Evolutionary conservation across 305 asterid species (phyloP).

Genomic region (Fraxinus dipetala): DNA sequence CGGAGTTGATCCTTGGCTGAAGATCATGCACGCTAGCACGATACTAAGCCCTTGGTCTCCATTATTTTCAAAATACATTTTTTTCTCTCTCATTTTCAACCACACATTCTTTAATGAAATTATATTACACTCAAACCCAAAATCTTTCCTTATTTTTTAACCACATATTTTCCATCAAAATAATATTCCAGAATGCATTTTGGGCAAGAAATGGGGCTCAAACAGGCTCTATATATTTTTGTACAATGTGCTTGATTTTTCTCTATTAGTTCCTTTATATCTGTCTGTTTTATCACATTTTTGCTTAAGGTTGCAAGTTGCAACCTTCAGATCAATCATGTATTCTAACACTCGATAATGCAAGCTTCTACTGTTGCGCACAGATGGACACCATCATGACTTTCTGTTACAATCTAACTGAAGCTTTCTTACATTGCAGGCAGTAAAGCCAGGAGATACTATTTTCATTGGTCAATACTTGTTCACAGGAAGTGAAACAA

Average conservation of each 20-base stretch:
- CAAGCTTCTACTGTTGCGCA: neutral
- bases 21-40: neutral
- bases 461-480: constrained; percentile 86
- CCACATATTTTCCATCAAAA: too few relatives aligned
- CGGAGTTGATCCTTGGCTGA: neutral
- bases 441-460: constrained; percentile 69
- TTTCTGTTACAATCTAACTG: neutral
- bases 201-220: too few relatives aligned
- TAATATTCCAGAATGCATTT: too few relatives aligned
- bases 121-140: too few relatives aligned
- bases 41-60: neutral
- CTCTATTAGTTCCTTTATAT: neutral
- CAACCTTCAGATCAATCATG: neutral
- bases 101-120: too few relatives aligned
- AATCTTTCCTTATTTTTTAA: too few relatives aligned
- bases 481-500: constrained; percentile 83
- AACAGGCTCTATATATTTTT: neutral
- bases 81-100: too few relatives aligned
- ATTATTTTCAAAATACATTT: too few relatives aligned
- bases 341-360: neutral
- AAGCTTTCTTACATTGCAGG: constrained; percentile 41
- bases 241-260: neutral
- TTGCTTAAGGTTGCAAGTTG: neutral
- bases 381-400: neutral
- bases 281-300: neutral